Conservation (phyloP, 495 filamentous ascomycete species). For the Penicillium subrubescens region DNA sequence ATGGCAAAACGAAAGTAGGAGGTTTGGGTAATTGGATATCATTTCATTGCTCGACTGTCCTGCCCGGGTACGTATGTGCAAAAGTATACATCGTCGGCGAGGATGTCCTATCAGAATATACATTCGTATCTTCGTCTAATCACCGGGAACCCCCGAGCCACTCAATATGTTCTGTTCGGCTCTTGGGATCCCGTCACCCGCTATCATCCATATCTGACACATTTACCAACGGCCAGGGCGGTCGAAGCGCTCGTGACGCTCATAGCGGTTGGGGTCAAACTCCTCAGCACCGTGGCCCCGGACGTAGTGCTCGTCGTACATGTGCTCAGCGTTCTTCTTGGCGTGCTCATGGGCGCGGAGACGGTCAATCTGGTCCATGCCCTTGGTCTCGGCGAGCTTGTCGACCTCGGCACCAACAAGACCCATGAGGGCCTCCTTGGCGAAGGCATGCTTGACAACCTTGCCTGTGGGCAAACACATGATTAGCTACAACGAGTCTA, state of each 20-base stretch:
- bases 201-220: neutral
- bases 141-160: neutral
- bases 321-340: constrained; percentile 60
- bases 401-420: constrained; percentile 75
- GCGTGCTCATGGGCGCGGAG: constrained; percentile 69
- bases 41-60: neutral
- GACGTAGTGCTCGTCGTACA: constrained; percentile 66
- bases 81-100: neutral
- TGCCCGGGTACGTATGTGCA: neutral
- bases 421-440: constrained; percentile 75
- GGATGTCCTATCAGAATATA: constrained; percentile 11
- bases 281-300: constrained; percentile 41
- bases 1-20: neutral
- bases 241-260: constrained; percentile 34
- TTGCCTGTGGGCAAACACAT: constrained; percentile 53
- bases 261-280: constrained; percentile 46
- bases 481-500: neutral
- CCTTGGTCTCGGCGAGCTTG: constrained; percentile 79
- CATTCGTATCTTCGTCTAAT: constrained; percentile 15
- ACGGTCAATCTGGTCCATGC: constrained; percentile 67
- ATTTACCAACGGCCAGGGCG: constrained; percentile 23
- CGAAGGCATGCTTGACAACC: constrained; percentile 68
- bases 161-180: neutral
- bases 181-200: neutral
- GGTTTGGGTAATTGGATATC: neutral